A percentile compares a stretch with the other conserved stretches of the same genome.
Evolutionary conservation across 495 filamentous ascomycete species (phyloP).

Genomic region (Venustampulla echinocandica): DNA sequence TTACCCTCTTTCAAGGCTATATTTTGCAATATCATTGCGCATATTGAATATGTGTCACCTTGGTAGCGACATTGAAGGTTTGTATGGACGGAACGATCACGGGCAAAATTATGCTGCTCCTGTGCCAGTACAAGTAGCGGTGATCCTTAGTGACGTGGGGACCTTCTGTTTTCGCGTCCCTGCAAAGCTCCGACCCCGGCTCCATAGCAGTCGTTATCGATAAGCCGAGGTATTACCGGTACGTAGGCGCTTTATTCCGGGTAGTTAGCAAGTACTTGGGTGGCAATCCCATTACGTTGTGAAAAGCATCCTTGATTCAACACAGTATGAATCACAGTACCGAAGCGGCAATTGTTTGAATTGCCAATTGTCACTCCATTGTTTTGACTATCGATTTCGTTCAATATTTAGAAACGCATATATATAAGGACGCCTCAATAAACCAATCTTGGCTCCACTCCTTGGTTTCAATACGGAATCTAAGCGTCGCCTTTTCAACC

Average conservation of each 20-base stretch:
- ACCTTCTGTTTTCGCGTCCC: neutral
- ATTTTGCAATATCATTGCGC: conserved; percentile 21
- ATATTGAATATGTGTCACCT: conserved; percentile 17
- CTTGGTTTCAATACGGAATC: neutral
- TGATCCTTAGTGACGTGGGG: neutral
- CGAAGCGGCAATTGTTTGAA: too few species aligned
- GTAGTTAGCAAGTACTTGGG: too few species aligned
- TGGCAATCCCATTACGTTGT: too few species aligned
- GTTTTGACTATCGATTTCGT: too few species aligned
- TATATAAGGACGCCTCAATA: too few species aligned
- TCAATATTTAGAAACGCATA: too few species aligned
- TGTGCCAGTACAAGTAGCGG: conserved; percentile 1
- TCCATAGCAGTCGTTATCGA: neutral
- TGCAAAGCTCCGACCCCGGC: neutral
- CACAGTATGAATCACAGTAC: too few species aligned
- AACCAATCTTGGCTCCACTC: too few species aligned
- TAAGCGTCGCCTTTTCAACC: neutral
- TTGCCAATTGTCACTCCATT: too few species aligned
- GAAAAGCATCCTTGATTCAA: too few species aligned
- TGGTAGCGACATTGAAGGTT: conserved; percentile 3
- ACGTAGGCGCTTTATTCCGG: too few species aligned
- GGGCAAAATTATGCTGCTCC: neutral
- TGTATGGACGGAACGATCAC: neutral
- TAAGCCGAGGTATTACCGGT: too few species aligned
- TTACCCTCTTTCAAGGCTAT: conserved; percentile 20